Evolutionary conservation across 768 basidiomycete genomes (phyloP).

Genomic region (Kwoniella dendrophila): DNA sequence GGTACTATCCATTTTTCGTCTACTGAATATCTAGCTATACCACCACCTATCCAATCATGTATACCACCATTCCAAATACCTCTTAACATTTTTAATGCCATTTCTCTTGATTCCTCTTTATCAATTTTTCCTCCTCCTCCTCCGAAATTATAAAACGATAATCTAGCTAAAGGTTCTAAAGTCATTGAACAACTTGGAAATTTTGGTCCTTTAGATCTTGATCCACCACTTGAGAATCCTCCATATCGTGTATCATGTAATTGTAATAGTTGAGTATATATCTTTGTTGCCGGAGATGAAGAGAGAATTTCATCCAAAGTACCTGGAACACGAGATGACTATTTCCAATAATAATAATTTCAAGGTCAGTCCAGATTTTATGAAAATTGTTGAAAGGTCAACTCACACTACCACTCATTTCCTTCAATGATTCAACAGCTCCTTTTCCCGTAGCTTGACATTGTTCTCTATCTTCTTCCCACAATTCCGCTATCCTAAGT

Average conservation of each 20-base stretch:
- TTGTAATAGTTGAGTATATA: conserved; percentile 38
- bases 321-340: conserved; percentile 28
- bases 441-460: conserved; percentile 35
- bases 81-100: conserved; percentile 43
- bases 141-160: conserved; percentile 22
- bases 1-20: conserved; percentile 59
- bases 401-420: conserved; percentile 30
- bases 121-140: no score
- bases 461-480: conserved; percentile 45
- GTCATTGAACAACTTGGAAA: conserved; percentile 55
- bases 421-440: conserved; percentile 41
- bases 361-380: no score
- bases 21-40: conserved; percentile 58
- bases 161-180: conserved; percentile 42
- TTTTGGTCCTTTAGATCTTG: conserved; percentile 50
- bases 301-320: conserved; percentile 32
- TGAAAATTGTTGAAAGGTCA: no score
- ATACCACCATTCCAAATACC: conserved; percentile 57
- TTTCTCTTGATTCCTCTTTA: conserved; percentile 28
- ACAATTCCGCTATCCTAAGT: conserved; percentile 42
- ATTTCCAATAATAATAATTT: no score
- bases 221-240: conserved; percentile 55
- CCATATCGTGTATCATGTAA: conserved; percentile 55
- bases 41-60: conserved; percentile 58
- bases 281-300: conserved; percentile 19